These are phyloP conservation scores for Lycium ferocissimum DNA, from an alignment of 257 asterid species.

Conservation along the genomic window DNA sequence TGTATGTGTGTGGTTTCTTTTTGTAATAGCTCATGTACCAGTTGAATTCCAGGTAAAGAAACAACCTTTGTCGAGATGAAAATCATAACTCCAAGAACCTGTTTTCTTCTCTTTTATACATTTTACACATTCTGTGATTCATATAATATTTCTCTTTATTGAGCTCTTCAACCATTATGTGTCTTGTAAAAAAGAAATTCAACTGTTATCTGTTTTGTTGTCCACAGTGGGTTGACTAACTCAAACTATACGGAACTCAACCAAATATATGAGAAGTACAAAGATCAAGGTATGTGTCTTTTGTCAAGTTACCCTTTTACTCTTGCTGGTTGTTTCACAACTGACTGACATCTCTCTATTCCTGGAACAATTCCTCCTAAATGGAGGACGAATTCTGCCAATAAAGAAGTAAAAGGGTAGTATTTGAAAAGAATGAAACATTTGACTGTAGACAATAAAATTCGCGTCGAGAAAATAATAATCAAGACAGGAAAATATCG, in stretches of 20 bases:
- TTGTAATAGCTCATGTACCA: not conserved
- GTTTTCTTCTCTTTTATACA: not conserved
- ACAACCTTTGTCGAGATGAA: not conserved
- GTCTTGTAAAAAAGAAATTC: too few relatives aligned
- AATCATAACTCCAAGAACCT: not conserved
- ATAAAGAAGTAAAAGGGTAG: not conserved
- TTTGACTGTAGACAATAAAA: too few relatives aligned
- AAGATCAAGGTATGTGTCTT: slow-evolving; percentile 61
- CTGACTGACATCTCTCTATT: not conserved
- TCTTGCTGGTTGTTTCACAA: slow-evolving; percentile 9
- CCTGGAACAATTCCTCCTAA: not conserved
- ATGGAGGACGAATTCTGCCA: not conserved
- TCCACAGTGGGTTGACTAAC: slow-evolving; percentile 85
- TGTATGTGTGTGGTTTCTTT: not conserved
- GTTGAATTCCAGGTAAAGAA: not conserved
- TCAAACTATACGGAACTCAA: slow-evolving; percentile 82
- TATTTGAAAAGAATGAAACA: not conserved
- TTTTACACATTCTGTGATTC: not conserved
- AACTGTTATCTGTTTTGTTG: not conserved
- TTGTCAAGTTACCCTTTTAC: not conserved
- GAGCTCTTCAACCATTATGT: not conserved
- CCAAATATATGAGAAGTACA: slow-evolving; percentile 66
- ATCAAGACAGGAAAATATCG: too few relatives aligned
- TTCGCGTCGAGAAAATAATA: too few relatives aligned
- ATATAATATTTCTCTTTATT: slow-evolving; percentile 16